These are phyloP conservation scores for Diplodia seriata DNA, from an alignment of 2,329 filamentous ascomycete genomes.

Conservation along the genomic window DNA sequence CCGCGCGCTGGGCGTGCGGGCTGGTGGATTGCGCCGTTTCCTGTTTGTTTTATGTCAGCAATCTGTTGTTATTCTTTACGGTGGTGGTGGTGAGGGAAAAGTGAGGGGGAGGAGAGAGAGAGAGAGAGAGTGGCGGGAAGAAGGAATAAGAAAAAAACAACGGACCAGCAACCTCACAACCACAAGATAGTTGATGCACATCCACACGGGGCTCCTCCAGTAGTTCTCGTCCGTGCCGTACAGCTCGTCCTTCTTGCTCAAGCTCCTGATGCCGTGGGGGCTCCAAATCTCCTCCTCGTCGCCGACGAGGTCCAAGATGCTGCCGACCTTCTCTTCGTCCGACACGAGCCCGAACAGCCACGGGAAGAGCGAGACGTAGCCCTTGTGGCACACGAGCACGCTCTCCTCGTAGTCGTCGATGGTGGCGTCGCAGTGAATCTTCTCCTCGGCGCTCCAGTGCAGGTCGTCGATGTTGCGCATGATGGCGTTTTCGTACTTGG, in stretches of 20 bases:
- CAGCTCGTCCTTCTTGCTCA: constrained; percentile 81
- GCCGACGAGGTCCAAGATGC: constrained; percentile 76
- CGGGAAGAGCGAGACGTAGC: constrained; percentile 92
- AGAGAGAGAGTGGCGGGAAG: neutral
- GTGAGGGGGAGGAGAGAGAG: too few species aligned
- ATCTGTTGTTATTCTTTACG: neutral
- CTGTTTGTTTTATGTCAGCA: constrained; percentile 47
- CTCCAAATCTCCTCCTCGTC: constrained; percentile 91
- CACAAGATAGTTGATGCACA: constrained; percentile 91
- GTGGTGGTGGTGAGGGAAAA: too few species aligned
- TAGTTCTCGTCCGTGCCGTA: constrained; percentile 96
- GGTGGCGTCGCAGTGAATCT: constrained; percentile 92
- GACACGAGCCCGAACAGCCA: constrained; percentile 84
- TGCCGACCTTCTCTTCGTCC: constrained; percentile 75
- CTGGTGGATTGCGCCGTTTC: constrained; percentile 69
- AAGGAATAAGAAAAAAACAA: constrained; percentile 39
- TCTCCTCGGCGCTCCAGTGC: constrained; percentile 83
- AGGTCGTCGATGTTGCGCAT: constrained; percentile 86
- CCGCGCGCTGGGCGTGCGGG: constrained; percentile 72
- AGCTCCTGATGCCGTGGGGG: constrained; percentile 82
- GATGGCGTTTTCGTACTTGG: constrained; percentile 76
- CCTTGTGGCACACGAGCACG: constrained; percentile 89
- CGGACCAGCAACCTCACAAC: constrained; percentile 78
- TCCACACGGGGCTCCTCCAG: constrained; percentile 92
- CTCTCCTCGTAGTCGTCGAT: constrained; percentile 96